These are phyloP conservation scores for Macadamia integrifolia DNA, from an alignment of 164 flowering plant species.

Conservation along the genomic window DNA sequence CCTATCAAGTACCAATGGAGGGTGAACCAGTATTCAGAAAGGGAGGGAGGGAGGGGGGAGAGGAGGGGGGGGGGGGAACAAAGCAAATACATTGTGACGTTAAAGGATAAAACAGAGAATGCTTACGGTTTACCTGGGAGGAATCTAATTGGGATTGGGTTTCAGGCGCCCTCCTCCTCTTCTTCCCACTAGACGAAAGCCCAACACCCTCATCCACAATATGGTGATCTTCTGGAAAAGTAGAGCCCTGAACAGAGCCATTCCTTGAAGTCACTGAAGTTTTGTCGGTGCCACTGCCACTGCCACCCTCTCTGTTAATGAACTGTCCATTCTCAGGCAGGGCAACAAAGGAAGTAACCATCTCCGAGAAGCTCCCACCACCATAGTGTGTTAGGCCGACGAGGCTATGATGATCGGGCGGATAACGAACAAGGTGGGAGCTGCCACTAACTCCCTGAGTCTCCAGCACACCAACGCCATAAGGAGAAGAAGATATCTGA, in stretches of 20 bases:
- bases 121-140: slow-evolving; percentile 41
- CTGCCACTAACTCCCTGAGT: slow-evolving; percentile 33
- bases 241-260: slow-evolving; percentile 16
- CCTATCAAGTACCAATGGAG: slow-evolving; percentile 18
- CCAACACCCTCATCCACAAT: slow-evolving; percentile 29
- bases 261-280: slow-evolving; percentile 12
- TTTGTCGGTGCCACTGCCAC: slow-evolving; percentile 21
- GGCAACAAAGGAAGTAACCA: slow-evolving; percentile 53
- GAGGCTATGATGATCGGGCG: slow-evolving; percentile 39
- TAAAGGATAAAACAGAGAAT: neutral
- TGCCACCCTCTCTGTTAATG: slow-evolving; percentile 21
- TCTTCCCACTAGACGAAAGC: slow-evolving; percentile 42
- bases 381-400: slow-evolving; percentile 45
- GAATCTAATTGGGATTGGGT: slow-evolving; percentile 28
- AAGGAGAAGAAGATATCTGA: slow-evolving; percentile 35
- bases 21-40: slow-evolving; percentile 6
- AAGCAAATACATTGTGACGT: slow-evolving; percentile 1
- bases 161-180: slow-evolving; percentile 53
- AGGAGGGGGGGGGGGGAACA: no score
- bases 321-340: slow-evolving; percentile 29
- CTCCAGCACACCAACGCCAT: slow-evolving; percentile 25
- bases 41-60: no score
- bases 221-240: slow-evolving; percentile 27
- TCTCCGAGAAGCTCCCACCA: slow-evolving; percentile 54
- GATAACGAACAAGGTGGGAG: slow-evolving; percentile 43